phyloP scores from a whole-genome alignment of 371 early-diverging fungal species.

The Fennellomyces sp. region DNA sequence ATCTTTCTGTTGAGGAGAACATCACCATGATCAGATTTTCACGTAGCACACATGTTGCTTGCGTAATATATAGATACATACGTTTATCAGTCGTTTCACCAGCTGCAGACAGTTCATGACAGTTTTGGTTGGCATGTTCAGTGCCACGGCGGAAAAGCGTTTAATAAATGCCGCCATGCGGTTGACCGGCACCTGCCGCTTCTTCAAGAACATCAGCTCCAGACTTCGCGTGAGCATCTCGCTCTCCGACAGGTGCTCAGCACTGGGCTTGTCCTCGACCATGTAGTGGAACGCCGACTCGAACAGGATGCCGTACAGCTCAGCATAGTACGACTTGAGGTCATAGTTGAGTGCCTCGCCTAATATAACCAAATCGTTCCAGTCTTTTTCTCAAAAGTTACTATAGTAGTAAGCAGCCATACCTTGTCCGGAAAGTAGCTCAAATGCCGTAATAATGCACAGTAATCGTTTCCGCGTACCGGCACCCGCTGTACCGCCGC shows the following conservation, averaged over 20 bases:
- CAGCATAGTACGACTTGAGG: conserved; percentile 81
- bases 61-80: conserved; percentile 21
- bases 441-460: conserved; percentile 86
- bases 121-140: conserved; percentile 53
- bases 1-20: conserved; percentile 47
- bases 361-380: background rate
- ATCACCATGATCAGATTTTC: background rate
- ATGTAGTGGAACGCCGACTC: conserved; percentile 70
- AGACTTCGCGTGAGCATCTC: conserved; percentile 80
- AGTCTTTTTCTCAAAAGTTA: background rate
- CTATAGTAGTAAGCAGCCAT: background rate
- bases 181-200: conserved; percentile 70
- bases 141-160: conserved; percentile 59
- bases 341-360: conserved; percentile 85
- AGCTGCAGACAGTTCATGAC: conserved; percentile 37
- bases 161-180: conserved; percentile 76
- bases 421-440: conserved; percentile 84
- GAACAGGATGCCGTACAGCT: conserved; percentile 77
- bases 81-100: conserved; percentile 36
- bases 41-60: background rate
- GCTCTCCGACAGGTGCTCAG: conserved; percentile 62
- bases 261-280: conserved; percentile 54
- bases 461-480: conserved; percentile 74
- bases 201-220: conserved; percentile 81
- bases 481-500: conserved; percentile 36